phyloP scores from a whole-genome alignment of 2,329 filamentous ascomycete genomes.

The Dothideomycetes sp. region DNA sequence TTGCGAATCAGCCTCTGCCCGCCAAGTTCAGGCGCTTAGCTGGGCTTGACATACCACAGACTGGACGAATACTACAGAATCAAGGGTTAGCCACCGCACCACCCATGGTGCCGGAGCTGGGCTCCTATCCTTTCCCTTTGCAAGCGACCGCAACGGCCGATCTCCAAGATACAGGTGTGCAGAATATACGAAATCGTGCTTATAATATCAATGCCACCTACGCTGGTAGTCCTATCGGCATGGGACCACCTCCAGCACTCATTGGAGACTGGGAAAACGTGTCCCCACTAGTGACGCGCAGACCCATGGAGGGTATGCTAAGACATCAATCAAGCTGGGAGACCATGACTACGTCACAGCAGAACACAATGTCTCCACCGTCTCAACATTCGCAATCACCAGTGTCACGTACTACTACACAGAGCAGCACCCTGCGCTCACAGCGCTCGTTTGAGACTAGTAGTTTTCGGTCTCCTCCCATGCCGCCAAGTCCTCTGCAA shows the following conservation, averaged over 20 bases:
- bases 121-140: slow-evolving; percentile 1
- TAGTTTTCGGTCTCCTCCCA: slow-evolving; percentile 2
- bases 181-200: slow-evolving; percentile 20
- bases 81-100: slow-evolving; percentile 7
- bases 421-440: neutral
- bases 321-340: slow-evolving; percentile 13
- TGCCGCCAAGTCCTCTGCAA: neutral
- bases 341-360: slow-evolving; percentile 6
- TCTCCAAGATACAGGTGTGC: slow-evolving; percentile 12
- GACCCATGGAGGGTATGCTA: slow-evolving; percentile 2
- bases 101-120: slow-evolving; percentile 1
- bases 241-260: slow-evolving; percentile 12
- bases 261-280: slow-evolving; percentile 18
- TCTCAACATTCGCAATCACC: slow-evolving; percentile 9
- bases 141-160: slow-evolving; percentile 6
- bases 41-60: slow-evolving; percentile 19
- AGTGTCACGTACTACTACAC: neutral
- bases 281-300: slow-evolving; percentile 2
- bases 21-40: slow-evolving; percentile 24
- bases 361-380: slow-evolving; percentile 6
- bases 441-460: too few relatives aligned
- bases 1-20: slow-evolving; percentile 31
- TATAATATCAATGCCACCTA: slow-evolving; percentile 16
- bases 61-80: slow-evolving; percentile 2
- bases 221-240: slow-evolving; percentile 9